Evolutionary conservation across 2,329 filamentous ascomycete genomes (phyloP), one percentile per base, ranked within the genome.

Genomic region (Aspergillus novofumigatus): DNA sequence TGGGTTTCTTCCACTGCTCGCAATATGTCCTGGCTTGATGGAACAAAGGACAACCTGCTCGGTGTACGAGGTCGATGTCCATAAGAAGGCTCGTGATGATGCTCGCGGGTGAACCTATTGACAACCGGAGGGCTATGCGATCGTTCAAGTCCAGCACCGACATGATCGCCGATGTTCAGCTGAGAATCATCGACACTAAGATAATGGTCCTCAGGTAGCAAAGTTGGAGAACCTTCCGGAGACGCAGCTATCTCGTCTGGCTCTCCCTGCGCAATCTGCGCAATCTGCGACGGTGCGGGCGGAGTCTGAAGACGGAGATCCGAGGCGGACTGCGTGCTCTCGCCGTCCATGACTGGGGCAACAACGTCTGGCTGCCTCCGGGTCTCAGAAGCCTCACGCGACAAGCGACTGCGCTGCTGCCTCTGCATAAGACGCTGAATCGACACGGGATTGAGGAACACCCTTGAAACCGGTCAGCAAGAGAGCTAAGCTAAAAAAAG

Each of bases 121-220:
- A 38, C 14, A 17, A 62, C 55, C 0, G 59, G 52, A 23, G 63
- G 63, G 42, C 63, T 65, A 32, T 57, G 58, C 1, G 63, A 65
- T 48, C 53, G 25, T 41, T 65, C 57, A 32, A 64, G 48, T 17
- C 59, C 58, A 29, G 50, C 49, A 58, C 42, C 38, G 49, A 45
- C 26, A 32, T 56, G 45, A 41, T 55, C 59, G n/a, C 44, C 59
- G 9, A 60, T 55, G 25, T 48, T 52, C 1, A 62, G 49, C 6
- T 59, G 57, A 21, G 55, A 61, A 44, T 65, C 64, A 25, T 58
- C 59, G 20, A 53, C 57, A 0, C 60, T 41, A 10, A 49, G 57
- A 17, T 59, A 53, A 3, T 23, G 44, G 28, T 62, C 62, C 2
- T 63, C 57, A 23, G 51, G 49, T 17, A 54, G 28, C 4, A 63